These are phyloP conservation scores for Tetradesmus lagerheimii DNA, from an alignment of 139 green algal species.

Conservation along the genomic window DNA sequence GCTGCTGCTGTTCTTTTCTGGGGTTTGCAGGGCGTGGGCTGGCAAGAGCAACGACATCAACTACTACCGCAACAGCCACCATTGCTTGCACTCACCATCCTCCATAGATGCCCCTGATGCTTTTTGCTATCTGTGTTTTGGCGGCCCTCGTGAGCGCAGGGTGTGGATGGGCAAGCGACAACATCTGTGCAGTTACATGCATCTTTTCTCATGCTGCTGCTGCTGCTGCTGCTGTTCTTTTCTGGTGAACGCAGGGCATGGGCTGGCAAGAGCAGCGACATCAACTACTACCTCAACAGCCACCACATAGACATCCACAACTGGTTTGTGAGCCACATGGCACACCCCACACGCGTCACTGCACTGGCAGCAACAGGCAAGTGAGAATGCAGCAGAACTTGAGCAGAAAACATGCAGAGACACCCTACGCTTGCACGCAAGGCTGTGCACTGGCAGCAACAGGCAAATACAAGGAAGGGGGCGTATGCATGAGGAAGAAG, in stretches of 20 bases:
- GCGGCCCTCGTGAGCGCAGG: no score
- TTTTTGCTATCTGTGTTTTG: no score
- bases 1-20: neutral
- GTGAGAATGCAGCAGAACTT: no score
- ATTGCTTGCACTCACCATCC: no score
- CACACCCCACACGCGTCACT: slow-evolving; percentile 61
- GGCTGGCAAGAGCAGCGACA: slow-evolving; percentile 75
- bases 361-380: slow-evolving; percentile 60
- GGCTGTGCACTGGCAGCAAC: no score
- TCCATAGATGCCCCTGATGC: no score
- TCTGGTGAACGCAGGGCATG: slow-evolving; percentile 26
- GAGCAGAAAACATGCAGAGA: no score
- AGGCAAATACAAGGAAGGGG: neutral
- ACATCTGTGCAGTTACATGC: no score
- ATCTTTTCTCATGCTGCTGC: no score
- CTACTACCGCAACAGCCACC: slow-evolving; percentile 82
- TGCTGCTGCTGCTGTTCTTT: neutral
- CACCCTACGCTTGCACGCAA: no score
- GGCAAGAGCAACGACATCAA: slow-evolving; percentile 76
- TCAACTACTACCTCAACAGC: slow-evolving; percentile 81
- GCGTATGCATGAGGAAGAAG: no score
- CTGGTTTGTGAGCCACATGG: slow-evolving; percentile 56
- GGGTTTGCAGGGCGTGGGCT: slow-evolving; percentile 51
- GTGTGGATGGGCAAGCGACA: no score
- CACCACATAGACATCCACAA: slow-evolving; percentile 78